Conservation (phyloP, 148 eudicot species). For the Talinum fruticosum region DNA sequence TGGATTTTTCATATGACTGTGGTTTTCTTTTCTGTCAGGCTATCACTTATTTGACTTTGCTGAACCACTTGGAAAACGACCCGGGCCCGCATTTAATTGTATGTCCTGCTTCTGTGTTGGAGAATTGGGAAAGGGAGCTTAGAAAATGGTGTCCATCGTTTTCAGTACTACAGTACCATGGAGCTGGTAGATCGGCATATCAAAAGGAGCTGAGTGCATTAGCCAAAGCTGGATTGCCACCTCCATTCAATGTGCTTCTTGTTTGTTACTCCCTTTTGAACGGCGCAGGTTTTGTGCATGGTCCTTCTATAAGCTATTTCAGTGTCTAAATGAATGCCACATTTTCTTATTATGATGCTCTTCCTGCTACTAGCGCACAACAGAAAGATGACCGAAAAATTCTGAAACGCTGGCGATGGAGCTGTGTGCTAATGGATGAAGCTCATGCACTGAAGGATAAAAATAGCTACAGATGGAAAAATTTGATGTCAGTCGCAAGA, state of each 20-base stretch:
- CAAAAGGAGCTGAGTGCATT: conserved; percentile 67
- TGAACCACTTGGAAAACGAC: conserved; percentile 84
- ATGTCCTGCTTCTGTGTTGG: conserved; percentile 97
- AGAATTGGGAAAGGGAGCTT: conserved; percentile 98
- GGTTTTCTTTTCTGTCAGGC: conserved; percentile 52
- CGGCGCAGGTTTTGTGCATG: conserved; percentile 71
- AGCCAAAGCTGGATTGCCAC: conserved; percentile 69
- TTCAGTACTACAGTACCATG: conserved; percentile 82
- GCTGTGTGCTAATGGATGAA: conserved; percentile 97
- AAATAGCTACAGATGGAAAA: conserved; percentile 95
- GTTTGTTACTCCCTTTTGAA: conserved; percentile 96
- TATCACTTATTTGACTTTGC: conserved; percentile 78
- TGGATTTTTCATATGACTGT: conserved; percentile 5
- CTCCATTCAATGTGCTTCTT: conserved; percentile 91
- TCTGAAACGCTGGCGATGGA: conserved; percentile 89
- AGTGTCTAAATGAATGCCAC: conserved; percentile 4
- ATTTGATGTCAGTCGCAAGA: conserved; percentile 86
- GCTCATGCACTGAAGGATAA: conserved; percentile 98
- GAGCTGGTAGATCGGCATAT: conserved; percentile 71
- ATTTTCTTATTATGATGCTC: conserved; percentile 33
- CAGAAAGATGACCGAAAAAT: conserved; percentile 97
- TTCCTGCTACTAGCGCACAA: conserved; percentile 63
- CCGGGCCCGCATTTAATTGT: conserved; percentile 96
- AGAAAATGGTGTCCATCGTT: conserved; percentile 91
- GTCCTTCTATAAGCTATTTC: conserved; percentile 14